These are phyloP conservation scores for Prunus campanulata DNA, from an alignment of 306 rosid genomes.

Conservation along the genomic window DNA sequence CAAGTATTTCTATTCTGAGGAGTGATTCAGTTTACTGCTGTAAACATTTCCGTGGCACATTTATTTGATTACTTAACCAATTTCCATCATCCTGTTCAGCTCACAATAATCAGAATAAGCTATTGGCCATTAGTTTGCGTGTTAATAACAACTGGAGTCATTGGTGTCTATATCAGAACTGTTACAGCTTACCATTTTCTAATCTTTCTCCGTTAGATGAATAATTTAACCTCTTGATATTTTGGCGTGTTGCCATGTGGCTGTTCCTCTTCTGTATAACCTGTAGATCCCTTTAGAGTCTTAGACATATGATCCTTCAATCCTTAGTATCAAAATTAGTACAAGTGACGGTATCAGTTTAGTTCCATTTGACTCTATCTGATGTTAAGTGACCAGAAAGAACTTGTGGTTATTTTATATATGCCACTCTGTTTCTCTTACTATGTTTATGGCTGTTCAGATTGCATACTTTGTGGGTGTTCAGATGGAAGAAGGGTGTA, in stretches of 20 bases:
- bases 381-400: background rate
- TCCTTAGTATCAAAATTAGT: background rate
- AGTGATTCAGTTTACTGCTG: background rate
- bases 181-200: background rate
- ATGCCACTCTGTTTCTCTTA: background rate
- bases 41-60: background rate
- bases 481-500: constrained; percentile 66
- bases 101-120: background rate
- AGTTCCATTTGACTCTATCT: background rate
- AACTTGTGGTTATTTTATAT: background rate
- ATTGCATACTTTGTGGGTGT: constrained; percentile 86
- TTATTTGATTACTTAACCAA: background rate
- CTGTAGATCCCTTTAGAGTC: background rate
- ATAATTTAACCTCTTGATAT: background rate
- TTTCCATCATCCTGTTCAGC: background rate
- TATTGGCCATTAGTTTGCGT: background rate
- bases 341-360: background rate
- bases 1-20: background rate
- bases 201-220: background rate
- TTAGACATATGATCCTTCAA: background rate
- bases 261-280: background rate
- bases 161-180: background rate
- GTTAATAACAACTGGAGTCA: background rate
- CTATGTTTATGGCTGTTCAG: constrained; percentile 43
- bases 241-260: background rate